phyloP scores from a whole-genome alignment of 345 rosid genomes.

The Brassica nigra region DNA sequence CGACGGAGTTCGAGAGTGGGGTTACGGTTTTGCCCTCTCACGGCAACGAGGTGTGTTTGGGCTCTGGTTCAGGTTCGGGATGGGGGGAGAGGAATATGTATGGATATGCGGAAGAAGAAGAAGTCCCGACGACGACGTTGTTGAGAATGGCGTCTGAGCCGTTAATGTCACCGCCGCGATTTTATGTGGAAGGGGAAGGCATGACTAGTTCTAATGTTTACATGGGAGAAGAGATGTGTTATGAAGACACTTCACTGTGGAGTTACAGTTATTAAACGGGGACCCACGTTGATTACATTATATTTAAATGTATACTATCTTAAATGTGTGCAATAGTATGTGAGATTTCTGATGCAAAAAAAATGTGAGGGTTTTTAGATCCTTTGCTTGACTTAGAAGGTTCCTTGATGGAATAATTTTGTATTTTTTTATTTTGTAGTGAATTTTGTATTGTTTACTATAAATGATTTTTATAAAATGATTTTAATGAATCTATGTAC shows the following conservation, averaged over 20 bases:
- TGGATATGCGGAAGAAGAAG: constrained; percentile 19
- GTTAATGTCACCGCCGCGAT: constrained; percentile 60
- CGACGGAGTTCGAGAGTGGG: constrained; percentile 21
- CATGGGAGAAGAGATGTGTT: constrained; percentile 31
- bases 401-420: constrained; percentile 19
- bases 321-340: background rate
- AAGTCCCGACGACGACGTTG: constrained; percentile 8
- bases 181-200: constrained; percentile 12
- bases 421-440: background rate
- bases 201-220: constrained; percentile 23
- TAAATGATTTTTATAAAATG: background rate
- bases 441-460: background rate
- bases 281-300: background rate
- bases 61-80: constrained; percentile 9
- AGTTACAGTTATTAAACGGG: constrained; percentile 31
- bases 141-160: constrained; percentile 60
- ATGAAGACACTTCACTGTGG: constrained; percentile 46
- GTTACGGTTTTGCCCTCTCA: constrained; percentile 29
- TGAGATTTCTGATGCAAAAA: too few relatives aligned
- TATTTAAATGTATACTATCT: background rate
- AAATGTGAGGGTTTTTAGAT: background rate
- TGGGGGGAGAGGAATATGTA: constrained; percentile 22
- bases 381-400: background rate
- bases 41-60: constrained; percentile 18
- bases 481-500: constrained; percentile 1